phyloP scores from a whole-genome alignment of 768 basidiomycete genomes.

The Kwoniella dejecticola region DNA sequence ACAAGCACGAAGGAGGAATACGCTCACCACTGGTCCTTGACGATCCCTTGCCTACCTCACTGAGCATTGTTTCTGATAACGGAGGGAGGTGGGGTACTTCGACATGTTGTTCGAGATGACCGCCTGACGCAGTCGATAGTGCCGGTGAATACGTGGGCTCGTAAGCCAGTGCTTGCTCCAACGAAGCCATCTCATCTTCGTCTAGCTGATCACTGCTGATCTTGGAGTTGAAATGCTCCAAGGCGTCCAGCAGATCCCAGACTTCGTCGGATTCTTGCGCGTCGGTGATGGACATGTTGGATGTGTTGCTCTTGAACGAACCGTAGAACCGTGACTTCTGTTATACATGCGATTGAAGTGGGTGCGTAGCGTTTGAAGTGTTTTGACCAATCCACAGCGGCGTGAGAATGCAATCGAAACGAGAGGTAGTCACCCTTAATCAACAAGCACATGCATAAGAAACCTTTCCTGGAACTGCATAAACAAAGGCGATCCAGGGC shows the following conservation, averaged over 20 bases:
- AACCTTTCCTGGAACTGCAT: too few species aligned
- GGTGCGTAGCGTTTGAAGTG: too few species aligned
- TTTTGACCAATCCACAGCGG: too few species aligned
- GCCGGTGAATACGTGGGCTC: constrained; percentile 1
- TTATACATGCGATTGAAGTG: too few species aligned
- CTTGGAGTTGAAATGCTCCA: constrained; percentile 2
- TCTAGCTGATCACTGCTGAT: background rate
- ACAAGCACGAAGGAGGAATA: too few species aligned
- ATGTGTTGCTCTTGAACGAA: too few species aligned
- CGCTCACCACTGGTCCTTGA: constrained; percentile 27
- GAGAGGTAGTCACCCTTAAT: too few species aligned
- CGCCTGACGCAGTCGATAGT: background rate
- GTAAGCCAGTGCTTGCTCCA: constrained; percentile 11
- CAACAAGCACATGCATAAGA: too few species aligned
- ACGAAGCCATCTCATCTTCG: constrained; percentile 14
- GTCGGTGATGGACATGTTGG: too few species aligned
- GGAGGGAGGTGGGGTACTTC: constrained; percentile 18
- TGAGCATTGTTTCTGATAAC: background rate
- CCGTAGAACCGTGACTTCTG: too few species aligned
- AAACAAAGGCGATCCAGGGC: too few species aligned
- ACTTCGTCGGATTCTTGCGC: constrained; percentile 6
- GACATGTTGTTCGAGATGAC: background rate
- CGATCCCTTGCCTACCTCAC: background rate
- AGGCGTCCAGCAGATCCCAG: constrained; percentile 17
- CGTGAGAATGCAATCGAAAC: too few species aligned